Percentiles rank a stretch among this genome's conserved stretches.
Conservation (phyloP, 768 basidiomycete species). For the Pleurotus sapidus region DNA sequence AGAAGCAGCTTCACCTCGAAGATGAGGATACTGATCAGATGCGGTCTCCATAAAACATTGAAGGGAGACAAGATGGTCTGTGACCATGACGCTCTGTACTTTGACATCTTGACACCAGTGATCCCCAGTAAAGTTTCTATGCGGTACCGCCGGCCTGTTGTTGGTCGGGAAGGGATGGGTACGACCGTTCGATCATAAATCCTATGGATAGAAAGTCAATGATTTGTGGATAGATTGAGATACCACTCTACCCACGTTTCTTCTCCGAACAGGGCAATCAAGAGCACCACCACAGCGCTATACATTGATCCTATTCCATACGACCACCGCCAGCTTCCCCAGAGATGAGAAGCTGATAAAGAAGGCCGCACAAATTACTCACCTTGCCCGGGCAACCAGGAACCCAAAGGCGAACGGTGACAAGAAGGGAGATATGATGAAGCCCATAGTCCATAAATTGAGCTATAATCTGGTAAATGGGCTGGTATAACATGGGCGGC, state of each 20-base stretch:
- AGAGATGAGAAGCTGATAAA: not conserved
- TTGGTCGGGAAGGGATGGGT: conserved; percentile 27
- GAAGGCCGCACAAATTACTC: not conserved
- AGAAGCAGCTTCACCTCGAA: conserved; percentile 30
- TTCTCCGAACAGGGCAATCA: conserved; percentile 41
- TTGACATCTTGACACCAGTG: conserved; percentile 40
- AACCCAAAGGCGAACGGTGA: conserved; percentile 51
- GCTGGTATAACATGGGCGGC: not conserved
- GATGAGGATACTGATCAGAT: conserved; percentile 34
- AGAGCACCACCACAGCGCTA: conserved; percentile 31
- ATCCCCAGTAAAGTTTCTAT: conserved; percentile 41
- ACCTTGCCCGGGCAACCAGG: conserved; percentile 36
- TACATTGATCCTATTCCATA: conserved; percentile 49
- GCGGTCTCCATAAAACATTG: conserved; percentile 47
- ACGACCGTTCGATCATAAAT: conserved; percentile 41
- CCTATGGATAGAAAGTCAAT: conserved; percentile 13
- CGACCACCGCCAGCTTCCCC: conserved; percentile 38
- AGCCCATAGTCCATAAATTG: conserved; percentile 49
- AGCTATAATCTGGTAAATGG: conserved; percentile 21
- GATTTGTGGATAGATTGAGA: not conserved
- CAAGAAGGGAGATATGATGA: conserved; percentile 43
- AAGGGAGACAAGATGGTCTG: conserved; percentile 32
- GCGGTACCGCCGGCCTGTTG: conserved; percentile 30
- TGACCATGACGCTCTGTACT: conserved; percentile 38
- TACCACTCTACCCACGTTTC: conserved; percentile 37